Conservation (phyloP, 345 rosid species). For the Mercurialis annua region DNA sequence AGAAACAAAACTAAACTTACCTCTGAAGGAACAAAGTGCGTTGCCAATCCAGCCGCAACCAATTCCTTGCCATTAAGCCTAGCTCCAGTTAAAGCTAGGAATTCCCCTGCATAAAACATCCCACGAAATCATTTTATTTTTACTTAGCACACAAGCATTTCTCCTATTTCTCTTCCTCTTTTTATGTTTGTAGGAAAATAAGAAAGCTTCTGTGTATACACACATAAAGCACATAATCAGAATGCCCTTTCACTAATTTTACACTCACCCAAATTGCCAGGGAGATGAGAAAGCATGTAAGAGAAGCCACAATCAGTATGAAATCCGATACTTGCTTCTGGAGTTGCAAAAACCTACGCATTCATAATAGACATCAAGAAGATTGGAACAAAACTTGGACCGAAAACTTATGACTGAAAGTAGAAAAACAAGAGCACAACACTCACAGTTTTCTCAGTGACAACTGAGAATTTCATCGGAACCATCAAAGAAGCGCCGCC, state of each 20-base stretch:
- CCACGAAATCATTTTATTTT: constrained; percentile 5
- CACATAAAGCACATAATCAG: not conserved
- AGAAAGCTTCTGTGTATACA: too few species aligned
- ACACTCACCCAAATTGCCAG: constrained; percentile 72
- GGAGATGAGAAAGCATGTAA: constrained; percentile 77
- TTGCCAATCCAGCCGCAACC: constrained; percentile 70
- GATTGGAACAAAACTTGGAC: not conserved
- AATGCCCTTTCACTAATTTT: constrained; percentile 6
- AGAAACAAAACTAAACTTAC: constrained; percentile 30
- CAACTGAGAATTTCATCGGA: constrained; percentile 89
- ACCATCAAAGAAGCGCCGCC: constrained; percentile 95
- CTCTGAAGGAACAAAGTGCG: constrained; percentile 84
- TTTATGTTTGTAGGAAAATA: not conserved
- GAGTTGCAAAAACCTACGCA: constrained; percentile 77
- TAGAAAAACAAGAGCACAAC: constrained; percentile 6
- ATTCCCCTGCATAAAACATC: constrained; percentile 59
- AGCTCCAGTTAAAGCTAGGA: constrained; percentile 81
- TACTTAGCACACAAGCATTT: not conserved
- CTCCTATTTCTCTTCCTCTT: constrained; percentile 1
- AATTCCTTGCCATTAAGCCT: constrained; percentile 82
- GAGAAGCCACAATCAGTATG: constrained; percentile 95
- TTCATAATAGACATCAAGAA: constrained; percentile 4
- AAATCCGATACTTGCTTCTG: constrained; percentile 92
- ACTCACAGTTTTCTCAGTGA: constrained; percentile 89
- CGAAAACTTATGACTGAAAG: constrained; percentile 5